Conservation (phyloP, 805 yeast species). For the Peterozyma toletana region DNA sequence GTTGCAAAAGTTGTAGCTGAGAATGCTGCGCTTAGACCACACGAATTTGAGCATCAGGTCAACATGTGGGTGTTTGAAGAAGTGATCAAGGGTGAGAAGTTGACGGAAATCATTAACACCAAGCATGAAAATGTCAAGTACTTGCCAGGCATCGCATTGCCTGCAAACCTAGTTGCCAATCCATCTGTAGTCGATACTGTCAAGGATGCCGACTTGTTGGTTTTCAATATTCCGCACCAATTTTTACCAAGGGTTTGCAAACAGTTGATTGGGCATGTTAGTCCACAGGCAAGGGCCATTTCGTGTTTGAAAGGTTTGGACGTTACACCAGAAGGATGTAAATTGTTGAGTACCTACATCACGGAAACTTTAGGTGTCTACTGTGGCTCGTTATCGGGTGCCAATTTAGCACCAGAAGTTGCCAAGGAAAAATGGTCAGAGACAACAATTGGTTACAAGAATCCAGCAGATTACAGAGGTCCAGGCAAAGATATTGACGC, state of each 20-base stretch:
- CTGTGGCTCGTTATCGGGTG: constrained; percentile 97
- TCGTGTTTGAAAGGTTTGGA: constrained; percentile 96
- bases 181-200: constrained; percentile 78
- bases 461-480: constrained; percentile 64
- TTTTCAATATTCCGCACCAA: constrained; percentile 97
- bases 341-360: constrained; percentile 72
- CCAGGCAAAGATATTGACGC: constrained; percentile 69
- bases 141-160: constrained; percentile 82
- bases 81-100: constrained; percentile 62
- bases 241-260: constrained; percentile 72
- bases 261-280: constrained; percentile 72
- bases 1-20: constrained; percentile 94
- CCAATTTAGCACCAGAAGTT: constrained; percentile 95
- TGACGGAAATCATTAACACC: constrained; percentile 86
- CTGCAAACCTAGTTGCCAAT: constrained; percentile 79
- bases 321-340: constrained; percentile 79
- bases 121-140: constrained; percentile 92
- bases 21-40: constrained; percentile 66
- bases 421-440: constrained; percentile 96
- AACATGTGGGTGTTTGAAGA: constrained; percentile 98
- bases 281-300: constrained; percentile 72
- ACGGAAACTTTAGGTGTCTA: constrained; percentile 75
- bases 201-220: constrained; percentile 73
- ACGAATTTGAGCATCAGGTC: constrained; percentile 65
- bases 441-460: constrained; percentile 88